Evolutionary conservation across 2,329 filamentous ascomycete species (phyloP), one percentile per base, ranked within the genome.

Genomic region (Trichoderma harzianum): DNA sequence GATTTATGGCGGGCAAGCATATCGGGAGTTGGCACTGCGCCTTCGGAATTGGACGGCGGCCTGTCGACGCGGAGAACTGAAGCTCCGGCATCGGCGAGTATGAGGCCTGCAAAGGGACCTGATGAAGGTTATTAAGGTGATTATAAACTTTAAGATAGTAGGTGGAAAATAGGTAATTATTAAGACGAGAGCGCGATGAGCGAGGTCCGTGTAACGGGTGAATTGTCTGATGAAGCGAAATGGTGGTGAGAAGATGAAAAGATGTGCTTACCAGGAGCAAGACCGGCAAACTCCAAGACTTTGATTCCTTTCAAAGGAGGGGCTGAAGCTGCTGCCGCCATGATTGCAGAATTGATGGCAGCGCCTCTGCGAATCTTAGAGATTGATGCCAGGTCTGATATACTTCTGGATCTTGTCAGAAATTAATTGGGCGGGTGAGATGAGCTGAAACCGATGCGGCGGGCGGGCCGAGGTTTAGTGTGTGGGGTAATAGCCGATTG

Each of bases 21-120:
- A 84, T 98, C 95, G 5, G 83, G 76, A 7, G 90, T 91, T n/a
- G 85, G 80, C 32, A 83, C 75, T 2, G 78, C 73, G 18, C 81
- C 75, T 69, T 84, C 82, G 78, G 76, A 84, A 82, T 78, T 86
- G 78, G 76, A 85, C 81, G 78, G 86, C 51, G 86, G 80, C 34
- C 90, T 92, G 84, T 98, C 95, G 81, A 98, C 86, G 77, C 95
- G 94, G 18, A 98, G 87, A 77, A 98, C 93, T 7, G 90, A 90
- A 69, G 95, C 95, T 78, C 95, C 95, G 75, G 94, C 93, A 82
- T 98, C 95, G 76, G 95, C 91, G 73, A 98, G 91, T 65, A 97
- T 89, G 78, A 98, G 89, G 77, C 94, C 94, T 64, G 94, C 92
- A 80, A 96, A 98, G 57, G 95, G 95, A 30, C 92, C 94, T 95